A percentile compares a stretch with the other conserved stretches of the same genome.
Evolutionary conservation across 352 stramenopile species (phyloP).

Genomic region (Phytopythium montanum): DNA sequence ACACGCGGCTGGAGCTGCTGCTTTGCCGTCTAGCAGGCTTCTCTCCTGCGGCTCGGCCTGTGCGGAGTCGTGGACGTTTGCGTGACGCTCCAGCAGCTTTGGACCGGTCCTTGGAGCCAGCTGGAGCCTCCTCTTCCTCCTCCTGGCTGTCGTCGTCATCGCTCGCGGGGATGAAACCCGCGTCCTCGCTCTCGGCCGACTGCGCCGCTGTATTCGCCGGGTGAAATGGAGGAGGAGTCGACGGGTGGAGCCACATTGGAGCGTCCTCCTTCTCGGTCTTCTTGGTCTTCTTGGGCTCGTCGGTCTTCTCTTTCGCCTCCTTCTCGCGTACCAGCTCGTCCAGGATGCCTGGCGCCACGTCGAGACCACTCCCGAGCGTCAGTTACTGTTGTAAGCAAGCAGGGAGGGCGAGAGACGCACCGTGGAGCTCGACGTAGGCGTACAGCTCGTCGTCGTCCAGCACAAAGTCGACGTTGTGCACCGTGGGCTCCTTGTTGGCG

Average conservation of each 20-base stretch:
- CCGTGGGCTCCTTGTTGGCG: constrained; percentile 13
- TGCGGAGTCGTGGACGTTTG: not conserved
- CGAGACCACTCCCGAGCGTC: not conserved
- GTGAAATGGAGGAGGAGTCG: not conserved
- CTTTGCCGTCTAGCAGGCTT: not conserved
- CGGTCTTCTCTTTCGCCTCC: not conserved
- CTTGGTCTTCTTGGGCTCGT: not conserved
- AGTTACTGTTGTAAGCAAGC: not conserved
- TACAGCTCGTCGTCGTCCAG: constrained; percentile 7
- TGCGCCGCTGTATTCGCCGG: not conserved
- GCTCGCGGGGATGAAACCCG: not conserved
- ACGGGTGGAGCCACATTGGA: constrained; percentile 4
- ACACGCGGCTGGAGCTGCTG: not conserved
- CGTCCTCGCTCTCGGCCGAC: not conserved
- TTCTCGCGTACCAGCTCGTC: constrained; percentile 5
- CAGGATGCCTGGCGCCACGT: not conserved
- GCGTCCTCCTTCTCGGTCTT: not conserved
- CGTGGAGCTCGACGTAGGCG: constrained; percentile 7
- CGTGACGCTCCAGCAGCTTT: not conserved
- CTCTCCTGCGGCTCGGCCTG: not conserved
- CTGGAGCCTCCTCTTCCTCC: not conserved
- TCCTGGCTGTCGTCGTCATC: not conserved
- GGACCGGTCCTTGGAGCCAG: not conserved
- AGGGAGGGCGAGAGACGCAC: not conserved
- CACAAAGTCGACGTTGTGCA: constrained; percentile 7